Percentiles rank a stretch among this genome's conserved stretches.
phyloP scores from a whole-genome alignment of 192 early-diverging fungal species.

The Coemansia sp. region DNA sequence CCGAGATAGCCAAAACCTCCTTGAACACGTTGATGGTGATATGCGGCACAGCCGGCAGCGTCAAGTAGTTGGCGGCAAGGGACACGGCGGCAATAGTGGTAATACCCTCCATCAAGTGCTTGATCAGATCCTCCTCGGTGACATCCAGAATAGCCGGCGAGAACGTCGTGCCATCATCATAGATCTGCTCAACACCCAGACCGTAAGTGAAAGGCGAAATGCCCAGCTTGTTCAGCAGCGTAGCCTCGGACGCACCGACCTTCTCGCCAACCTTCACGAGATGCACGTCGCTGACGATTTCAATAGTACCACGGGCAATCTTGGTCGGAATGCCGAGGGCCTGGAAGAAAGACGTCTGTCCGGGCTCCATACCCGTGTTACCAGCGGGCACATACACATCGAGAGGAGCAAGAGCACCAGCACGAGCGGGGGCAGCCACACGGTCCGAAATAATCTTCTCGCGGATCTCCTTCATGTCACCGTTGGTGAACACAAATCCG shows the following conservation, averaged over 20 bases:
- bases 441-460: slow-evolving; percentile 89
- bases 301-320: slow-evolving; percentile 99
- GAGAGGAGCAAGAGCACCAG: slow-evolving; percentile 90
- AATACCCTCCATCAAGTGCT: slow-evolving; percentile 67
- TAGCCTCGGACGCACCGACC: slow-evolving; percentile 98
- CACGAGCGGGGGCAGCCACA: slow-evolving; percentile 95
- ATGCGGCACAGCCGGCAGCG: slow-evolving; percentile 91
- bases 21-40: slow-evolving; percentile 96
- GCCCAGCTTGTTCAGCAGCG: slow-evolving; percentile 98
- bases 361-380: slow-evolving; percentile 99
- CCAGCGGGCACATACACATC: slow-evolving; percentile 90
- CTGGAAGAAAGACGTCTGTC: slow-evolving; percentile 99
- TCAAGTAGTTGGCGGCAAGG: slow-evolving; percentile 71
- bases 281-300: slow-evolving; percentile 94
- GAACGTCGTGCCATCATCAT: slow-evolving; percentile 89
- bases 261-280: slow-evolving; percentile 85
- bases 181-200: slow-evolving; percentile 90
- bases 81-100: slow-evolving; percentile 80
- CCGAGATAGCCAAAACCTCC: slow-evolving; percentile 87
- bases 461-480: slow-evolving; percentile 91
- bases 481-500: slow-evolving; percentile 99
- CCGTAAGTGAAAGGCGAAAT: slow-evolving; percentile 99
- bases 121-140: slow-evolving; percentile 66
- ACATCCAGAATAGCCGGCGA: slow-evolving; percentile 86
- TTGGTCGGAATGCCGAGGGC: slow-evolving; percentile 99